Conservation (phyloP, 2,329 filamentous ascomycete species). For the Neurospora sp. region DNA sequence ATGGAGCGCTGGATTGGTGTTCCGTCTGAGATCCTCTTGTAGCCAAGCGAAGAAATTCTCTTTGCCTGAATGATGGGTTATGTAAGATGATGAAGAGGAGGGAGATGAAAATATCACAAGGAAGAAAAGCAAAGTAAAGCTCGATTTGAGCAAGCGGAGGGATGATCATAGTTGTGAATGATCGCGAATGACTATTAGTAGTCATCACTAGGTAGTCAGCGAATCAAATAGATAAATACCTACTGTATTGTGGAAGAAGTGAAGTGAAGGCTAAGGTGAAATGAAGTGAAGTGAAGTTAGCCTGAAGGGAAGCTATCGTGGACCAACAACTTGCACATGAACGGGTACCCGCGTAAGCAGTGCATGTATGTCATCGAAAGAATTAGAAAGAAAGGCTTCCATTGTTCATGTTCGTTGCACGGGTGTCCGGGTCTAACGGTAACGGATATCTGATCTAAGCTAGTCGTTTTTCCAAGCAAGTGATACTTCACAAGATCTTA, state of each 20-base stretch:
- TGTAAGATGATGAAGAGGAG: not conserved
- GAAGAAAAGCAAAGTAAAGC: not conserved
- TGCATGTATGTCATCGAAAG: too few species aligned
- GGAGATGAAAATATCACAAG: not conserved
- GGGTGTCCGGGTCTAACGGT: too few species aligned
- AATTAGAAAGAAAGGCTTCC: too few species aligned
- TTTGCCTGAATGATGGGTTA: not conserved
- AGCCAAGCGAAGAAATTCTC: not conserved
- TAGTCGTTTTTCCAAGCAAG: too few species aligned
- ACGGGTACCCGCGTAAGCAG: too few species aligned
- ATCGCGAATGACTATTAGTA: not conserved
- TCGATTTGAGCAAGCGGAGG: not conserved
- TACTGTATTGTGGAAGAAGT: not conserved
- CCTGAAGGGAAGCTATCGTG: too few species aligned
- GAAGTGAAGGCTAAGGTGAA: too few species aligned
- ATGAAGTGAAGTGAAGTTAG: too few species aligned
- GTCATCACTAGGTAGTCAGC: not conserved
- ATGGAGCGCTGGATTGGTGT: not conserved
- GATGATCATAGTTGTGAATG: not conserved
- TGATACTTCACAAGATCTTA: too few species aligned
- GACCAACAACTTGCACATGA: too few species aligned
- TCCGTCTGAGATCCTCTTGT: not conserved
- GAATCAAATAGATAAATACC: not conserved
- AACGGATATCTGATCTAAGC: too few species aligned
- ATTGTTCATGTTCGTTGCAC: too few species aligned